Conservation (phyloP, 2,329 filamentous ascomycete genomes). For the Nemania sp. region DNA sequence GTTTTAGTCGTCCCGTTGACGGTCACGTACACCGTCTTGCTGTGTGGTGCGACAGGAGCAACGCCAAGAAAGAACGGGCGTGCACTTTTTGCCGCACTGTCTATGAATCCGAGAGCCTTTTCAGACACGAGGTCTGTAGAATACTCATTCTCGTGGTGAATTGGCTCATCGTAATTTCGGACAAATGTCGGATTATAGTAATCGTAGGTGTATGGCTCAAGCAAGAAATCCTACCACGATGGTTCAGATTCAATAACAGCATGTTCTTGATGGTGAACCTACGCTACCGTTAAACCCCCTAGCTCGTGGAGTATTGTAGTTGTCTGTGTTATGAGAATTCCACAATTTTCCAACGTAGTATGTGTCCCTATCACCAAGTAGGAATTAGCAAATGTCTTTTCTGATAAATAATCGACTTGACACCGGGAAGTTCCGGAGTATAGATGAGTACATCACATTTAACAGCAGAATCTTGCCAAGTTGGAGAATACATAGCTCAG, state of each 20-base stretch:
- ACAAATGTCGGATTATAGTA: constrained; percentile 65
- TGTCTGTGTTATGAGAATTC: constrained; percentile 63
- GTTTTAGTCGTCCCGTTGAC: constrained; percentile 42
- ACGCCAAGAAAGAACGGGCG: constrained; percentile 63
- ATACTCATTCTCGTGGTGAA: constrained; percentile 58
- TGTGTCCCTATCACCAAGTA: too few relatives aligned
- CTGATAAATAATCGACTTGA: too few relatives aligned
- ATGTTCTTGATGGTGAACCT: not conserved
- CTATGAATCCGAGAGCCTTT: constrained; percentile 56
- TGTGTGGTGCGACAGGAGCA: constrained; percentile 59
- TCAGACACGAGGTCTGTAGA: constrained; percentile 56
- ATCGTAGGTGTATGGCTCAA: constrained; percentile 65
- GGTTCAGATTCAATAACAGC: not conserved
- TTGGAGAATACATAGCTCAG: too few relatives aligned
- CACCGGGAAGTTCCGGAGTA: too few relatives aligned
- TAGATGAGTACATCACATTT: too few relatives aligned
- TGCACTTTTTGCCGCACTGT: constrained; percentile 51
- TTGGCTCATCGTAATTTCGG: constrained; percentile 56
- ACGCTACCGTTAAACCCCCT: constrained; percentile 53
- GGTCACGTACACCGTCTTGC: constrained; percentile 25
- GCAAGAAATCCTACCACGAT: constrained; percentile 46
- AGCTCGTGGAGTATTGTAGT: constrained; percentile 61
- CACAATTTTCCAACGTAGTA: constrained; percentile 76
- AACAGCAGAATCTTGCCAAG: too few relatives aligned
- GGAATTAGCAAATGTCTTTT: too few relatives aligned